Conservation (phyloP, 1,284 basidiomycete species). For the Melampsora occidentalis region DNA sequence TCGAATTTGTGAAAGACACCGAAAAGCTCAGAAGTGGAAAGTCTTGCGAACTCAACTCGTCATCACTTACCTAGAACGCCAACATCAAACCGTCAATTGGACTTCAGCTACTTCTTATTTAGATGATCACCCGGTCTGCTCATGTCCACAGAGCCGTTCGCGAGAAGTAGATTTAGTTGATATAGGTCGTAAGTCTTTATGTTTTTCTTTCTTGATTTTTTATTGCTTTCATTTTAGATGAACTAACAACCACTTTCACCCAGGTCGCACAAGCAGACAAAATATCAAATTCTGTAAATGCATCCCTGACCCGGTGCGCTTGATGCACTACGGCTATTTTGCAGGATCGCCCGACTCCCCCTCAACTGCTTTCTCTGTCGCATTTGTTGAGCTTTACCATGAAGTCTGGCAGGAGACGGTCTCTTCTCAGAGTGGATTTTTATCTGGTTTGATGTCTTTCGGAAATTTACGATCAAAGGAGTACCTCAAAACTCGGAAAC, state of each 20-base stretch:
- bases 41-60: no score
- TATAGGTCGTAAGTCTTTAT: neutral
- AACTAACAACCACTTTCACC: neutral
- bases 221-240: neutral
- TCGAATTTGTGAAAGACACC: no score
- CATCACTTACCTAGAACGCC: no score
- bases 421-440: neutral
- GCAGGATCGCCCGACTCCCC: neutral
- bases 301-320: slow-evolving; percentile 14
- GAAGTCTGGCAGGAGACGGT: slow-evolving; percentile 12
- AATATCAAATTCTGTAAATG: neutral
- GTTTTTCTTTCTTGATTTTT: neutral
- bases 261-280: slow-evolving; percentile 2
- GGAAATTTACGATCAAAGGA: neutral
- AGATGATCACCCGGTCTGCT: no score
- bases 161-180: neutral
- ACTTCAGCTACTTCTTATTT: no score
- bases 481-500: neutral
- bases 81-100: no score
- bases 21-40: no score
- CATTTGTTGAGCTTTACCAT: slow-evolving; percentile 11
- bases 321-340: slow-evolving; percentile 14
- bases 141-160: no score
- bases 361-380: slow-evolving; percentile 11
- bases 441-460: neutral